These are phyloP conservation scores for Pichia sp. DNA, from an alignment of 1,139 yeast species.

Conservation along the genomic window DNA sequence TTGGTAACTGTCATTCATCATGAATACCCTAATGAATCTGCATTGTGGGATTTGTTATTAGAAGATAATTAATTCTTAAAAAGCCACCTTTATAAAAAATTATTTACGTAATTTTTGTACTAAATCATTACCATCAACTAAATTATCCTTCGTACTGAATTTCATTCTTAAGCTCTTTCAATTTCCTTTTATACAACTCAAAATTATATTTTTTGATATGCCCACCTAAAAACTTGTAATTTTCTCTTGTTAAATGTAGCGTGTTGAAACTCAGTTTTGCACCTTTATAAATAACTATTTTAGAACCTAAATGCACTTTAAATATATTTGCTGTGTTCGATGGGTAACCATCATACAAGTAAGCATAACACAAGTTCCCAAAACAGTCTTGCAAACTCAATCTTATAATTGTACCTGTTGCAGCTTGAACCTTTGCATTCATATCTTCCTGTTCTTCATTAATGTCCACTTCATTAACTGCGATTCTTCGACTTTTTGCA, in stretches of 20 bases:
- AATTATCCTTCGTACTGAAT: slow-evolving; percentile 19
- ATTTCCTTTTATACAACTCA: slow-evolving; percentile 26
- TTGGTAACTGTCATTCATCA: slow-evolving; percentile 84
- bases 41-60: slow-evolving; percentile 67
- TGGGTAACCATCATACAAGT: slow-evolving; percentile 16
- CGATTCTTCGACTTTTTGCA: slow-evolving; percentile 15
- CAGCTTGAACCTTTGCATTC: slow-evolving; percentile 1
- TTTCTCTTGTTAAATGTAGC: slow-evolving; percentile 18
- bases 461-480: slow-evolving; percentile 16
- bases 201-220: slow-evolving; percentile 30
- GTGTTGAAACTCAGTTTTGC: slow-evolving; percentile 23
- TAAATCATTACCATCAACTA: too few species aligned
- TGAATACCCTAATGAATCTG: slow-evolving; percentile 68
- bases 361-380: slow-evolving; percentile 34
- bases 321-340: slow-evolving; percentile 16
- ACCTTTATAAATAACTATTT: slow-evolving; percentile 28
- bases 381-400: slow-evolving; percentile 34
- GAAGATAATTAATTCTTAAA: slow-evolving; percentile 13
- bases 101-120: not conserved
- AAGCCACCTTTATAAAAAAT: not conserved
- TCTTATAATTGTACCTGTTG: slow-evolving; percentile 22
- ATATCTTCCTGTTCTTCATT: slow-evolving; percentile 21
- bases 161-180: slow-evolving; percentile 23
- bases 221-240: slow-evolving; percentile 32
- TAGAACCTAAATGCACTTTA: slow-evolving; percentile 33